Evolutionary conservation across 179 eudicot species (phyloP).

Genomic region (Corrigiola litoralis): DNA sequence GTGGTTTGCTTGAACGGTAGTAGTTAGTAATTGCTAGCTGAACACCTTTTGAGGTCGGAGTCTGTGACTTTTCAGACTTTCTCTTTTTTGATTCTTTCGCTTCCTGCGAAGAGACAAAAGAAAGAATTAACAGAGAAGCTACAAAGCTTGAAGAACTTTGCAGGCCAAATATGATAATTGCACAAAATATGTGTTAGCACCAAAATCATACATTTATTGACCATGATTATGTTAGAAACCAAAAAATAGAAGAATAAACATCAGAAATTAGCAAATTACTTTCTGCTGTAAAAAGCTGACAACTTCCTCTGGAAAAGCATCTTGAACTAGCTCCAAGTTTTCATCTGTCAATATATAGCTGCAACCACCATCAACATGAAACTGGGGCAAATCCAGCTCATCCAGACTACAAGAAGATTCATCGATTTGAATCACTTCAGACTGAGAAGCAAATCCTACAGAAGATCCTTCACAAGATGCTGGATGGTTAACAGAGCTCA

Average conservation of each 20-base stretch:
- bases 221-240: neutral
- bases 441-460: conserved; percentile 29
- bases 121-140: neutral
- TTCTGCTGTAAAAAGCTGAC: conserved; percentile 47
- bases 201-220: neutral
- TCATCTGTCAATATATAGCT: conserved; percentile 68
- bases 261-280: conserved; percentile 33
- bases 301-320: conserved; percentile 72
- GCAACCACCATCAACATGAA: conserved; percentile 49
- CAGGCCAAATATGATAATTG: neutral
- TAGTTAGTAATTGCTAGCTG: conserved; percentile 72
- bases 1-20: conserved; percentile 59
- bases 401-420: conserved; percentile 43
- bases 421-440: conserved; percentile 28
- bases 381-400: conserved; percentile 51
- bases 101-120: conserved; percentile 33
- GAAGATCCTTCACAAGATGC: conserved; percentile 31
- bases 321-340: conserved; percentile 64
- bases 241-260: neutral
- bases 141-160: too few relatives aligned
- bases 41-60: conserved; percentile 33
- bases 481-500: conserved; percentile 16
- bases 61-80: conserved; percentile 30
- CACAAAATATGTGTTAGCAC: conserved; percentile 1
- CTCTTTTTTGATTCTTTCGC: conserved; percentile 50